These are phyloP conservation scores for Porodaedalea pini DNA, from an alignment of 1,284 basidiomycete genomes.

Conservation along the genomic window DNA sequence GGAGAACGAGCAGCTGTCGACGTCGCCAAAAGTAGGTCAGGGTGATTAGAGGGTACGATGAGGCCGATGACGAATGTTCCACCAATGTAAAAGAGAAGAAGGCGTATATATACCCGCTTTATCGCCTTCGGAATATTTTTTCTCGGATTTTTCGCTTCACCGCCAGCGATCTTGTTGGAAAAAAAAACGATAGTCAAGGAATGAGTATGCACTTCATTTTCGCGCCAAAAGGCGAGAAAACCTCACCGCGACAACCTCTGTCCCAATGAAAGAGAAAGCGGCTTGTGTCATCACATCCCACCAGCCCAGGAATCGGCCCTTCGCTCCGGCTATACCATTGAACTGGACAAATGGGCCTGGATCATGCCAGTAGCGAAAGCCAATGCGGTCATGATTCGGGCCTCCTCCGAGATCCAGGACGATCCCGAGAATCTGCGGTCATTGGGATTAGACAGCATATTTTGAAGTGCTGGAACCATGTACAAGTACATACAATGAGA, in stretches of 20 bases:
- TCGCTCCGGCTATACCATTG: constrained; percentile 48
- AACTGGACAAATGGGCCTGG: constrained; percentile 71
- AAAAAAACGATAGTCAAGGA: background rate
- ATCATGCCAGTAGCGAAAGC: constrained; percentile 67
- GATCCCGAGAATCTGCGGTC: constrained; percentile 44
- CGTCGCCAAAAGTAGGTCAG: constrained; percentile 48
- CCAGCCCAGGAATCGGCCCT: constrained; percentile 67
- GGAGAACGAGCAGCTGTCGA: constrained; percentile 72
- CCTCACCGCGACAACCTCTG: constrained; percentile 84
- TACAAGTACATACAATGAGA: constrained; percentile 48
- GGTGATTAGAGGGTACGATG: constrained; percentile 67
- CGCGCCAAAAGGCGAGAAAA: constrained; percentile 24
- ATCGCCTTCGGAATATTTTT: constrained; percentile 67
- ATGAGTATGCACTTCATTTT: background rate
- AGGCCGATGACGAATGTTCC: constrained; percentile 69
- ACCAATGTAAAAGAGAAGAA: constrained; percentile 71
- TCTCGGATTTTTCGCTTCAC: constrained; percentile 68
- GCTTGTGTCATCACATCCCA: constrained; percentile 69
- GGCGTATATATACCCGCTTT: constrained; percentile 67
- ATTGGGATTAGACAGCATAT: constrained; percentile 7
- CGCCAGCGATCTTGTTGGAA: constrained; percentile 63
- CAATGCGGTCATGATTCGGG: constrained; percentile 47
- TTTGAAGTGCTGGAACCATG: constrained; percentile 20
- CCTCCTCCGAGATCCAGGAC: constrained; percentile 73
- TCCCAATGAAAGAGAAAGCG: constrained; percentile 80